phyloP scores from a whole-genome alignment of 306 rosid genomes.

The Hylodesmum podocarpum region DNA sequence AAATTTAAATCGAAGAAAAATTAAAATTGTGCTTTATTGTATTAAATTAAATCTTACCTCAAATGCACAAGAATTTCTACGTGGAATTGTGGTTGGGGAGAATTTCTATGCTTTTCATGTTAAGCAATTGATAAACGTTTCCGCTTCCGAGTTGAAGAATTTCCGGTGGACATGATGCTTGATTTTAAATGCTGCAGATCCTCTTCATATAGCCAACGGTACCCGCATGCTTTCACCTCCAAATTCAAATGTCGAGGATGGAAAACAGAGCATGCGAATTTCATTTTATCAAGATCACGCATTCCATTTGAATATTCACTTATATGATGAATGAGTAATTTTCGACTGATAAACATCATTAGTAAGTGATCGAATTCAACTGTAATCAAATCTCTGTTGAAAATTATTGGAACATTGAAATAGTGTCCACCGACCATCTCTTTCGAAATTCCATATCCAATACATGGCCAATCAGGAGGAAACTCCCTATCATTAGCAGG shows the following conservation, averaged over 20 bases:
- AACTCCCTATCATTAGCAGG: neutral
- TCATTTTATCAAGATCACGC: neutral
- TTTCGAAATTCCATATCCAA: neutral
- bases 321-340: neutral
- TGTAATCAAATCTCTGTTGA: neutral
- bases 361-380: neutral
- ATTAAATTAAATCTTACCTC: neutral
- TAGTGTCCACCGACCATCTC: too few relatives aligned
- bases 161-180: neutral
- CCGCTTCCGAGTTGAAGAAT: neutral
- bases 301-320: neutral
- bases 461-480: too few relatives aligned
- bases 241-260: neutral
- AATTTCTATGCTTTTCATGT: neutral
- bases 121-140: neutral
- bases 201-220: neutral
- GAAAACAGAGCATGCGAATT: fast-evolving
- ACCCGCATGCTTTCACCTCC: neutral
- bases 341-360: neutral
- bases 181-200: neutral
- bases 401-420: neutral
- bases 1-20: too few relatives aligned
- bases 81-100: too few relatives aligned
- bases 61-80: neutral
- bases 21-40: neutral